phyloP scores from a whole-genome alignment of 1,284 basidiomycete species.

The Ustilago lituana region DNA sequence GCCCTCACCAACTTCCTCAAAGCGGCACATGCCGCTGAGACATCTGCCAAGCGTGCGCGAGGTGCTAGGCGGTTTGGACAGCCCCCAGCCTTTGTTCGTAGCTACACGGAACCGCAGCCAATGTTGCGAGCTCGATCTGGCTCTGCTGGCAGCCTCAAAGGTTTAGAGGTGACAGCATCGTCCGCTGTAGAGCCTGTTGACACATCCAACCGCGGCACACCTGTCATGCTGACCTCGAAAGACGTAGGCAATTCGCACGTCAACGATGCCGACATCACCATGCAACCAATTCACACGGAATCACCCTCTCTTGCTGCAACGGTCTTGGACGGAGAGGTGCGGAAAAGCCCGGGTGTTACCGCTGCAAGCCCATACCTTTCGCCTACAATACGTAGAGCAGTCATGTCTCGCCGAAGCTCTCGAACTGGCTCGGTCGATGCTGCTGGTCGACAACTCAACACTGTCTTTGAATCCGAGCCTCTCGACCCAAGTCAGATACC shows the following conservation, averaged over 20 bases:
- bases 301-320: neutral
- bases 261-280: neutral
- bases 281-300: neutral
- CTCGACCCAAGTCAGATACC: conserved; percentile 39
- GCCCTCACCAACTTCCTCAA: conserved; percentile 64
- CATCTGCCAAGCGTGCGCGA: conserved; percentile 18
- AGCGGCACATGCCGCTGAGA: conserved; percentile 63
- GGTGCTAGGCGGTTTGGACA: conserved; percentile 2
- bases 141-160: conserved; percentile 6
- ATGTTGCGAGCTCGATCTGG: neutral
- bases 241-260: neutral
- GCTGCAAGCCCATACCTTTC: conserved; percentile 29
- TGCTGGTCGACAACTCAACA: conserved; percentile 38
- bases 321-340: conserved; percentile 6
- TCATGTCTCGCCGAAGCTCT: conserved; percentile 31
- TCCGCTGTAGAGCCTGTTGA: neutral
- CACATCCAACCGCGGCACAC: neutral
- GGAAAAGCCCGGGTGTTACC: conserved; percentile 22
- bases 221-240: neutral
- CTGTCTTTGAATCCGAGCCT: conserved; percentile 36
- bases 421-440: conserved; percentile 30
- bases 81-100: conserved; percentile 26
- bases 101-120: conserved; percentile 29
- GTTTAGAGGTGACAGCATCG: neutral
- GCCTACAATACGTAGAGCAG: conserved; percentile 14